phyloP scores from a whole-genome alignment of 1,139 yeast genomes.

The Diutina neorugosa region DNA sequence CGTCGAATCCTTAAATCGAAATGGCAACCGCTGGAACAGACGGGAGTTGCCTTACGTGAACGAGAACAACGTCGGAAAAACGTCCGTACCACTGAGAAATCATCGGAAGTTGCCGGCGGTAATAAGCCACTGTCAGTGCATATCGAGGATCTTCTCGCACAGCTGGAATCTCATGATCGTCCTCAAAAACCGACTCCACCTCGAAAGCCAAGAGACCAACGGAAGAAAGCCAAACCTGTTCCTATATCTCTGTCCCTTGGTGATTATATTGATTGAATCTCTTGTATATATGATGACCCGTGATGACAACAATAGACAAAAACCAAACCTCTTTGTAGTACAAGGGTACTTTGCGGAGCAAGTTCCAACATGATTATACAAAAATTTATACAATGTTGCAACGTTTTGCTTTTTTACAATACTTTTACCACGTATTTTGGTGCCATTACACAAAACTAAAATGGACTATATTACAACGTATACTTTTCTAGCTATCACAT shows the following conservation, averaged over 20 bases:
- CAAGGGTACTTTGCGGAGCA: too few species aligned
- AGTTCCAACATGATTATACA: too few species aligned
- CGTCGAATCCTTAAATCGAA: conserved; percentile 66
- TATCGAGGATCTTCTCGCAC: not conserved
- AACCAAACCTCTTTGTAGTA: too few species aligned
- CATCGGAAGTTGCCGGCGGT: too few species aligned
- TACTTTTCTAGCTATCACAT: too few species aligned
- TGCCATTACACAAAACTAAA: too few species aligned
- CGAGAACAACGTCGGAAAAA: conserved; percentile 30
- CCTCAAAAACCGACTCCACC: too few species aligned
- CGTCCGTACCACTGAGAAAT: too few species aligned
- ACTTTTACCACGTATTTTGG: too few species aligned
- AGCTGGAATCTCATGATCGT: too few species aligned
- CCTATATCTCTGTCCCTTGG: not conserved
- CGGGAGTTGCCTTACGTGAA: conserved; percentile 30
- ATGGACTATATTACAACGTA: not conserved
- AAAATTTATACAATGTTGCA: too few species aligned
- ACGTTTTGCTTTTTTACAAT: too few species aligned
- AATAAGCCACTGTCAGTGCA: not conserved
- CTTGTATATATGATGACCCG: not conserved
- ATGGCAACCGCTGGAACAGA: conserved; percentile 57
- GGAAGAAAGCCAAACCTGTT: not conserved
- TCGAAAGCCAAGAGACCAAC: not conserved
- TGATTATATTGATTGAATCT: not conserved
- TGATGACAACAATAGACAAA: not conserved